Base-by-base conservation (phyloP, 177 flowering plant genomes). In the Vitis hybrid region DNA sequence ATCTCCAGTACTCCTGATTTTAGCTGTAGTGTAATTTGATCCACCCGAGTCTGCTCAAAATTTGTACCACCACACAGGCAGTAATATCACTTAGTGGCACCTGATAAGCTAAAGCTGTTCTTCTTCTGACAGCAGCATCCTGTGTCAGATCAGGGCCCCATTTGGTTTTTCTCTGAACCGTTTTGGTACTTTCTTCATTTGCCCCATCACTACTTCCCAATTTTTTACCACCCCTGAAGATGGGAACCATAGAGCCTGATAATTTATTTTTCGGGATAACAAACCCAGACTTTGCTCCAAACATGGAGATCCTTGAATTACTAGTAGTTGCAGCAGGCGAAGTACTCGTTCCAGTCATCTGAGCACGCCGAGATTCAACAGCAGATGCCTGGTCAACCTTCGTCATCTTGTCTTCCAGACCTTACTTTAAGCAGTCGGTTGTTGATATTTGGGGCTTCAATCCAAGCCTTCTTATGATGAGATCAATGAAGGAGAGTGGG, bases 1-100 rank as follows among this genome's bases (percentile, higher is more conserved):
- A 57, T 67, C 58, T 81, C 85, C 64, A 71, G 56, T 32, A 32
- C 60, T 78, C 88, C 90, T 0, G 79, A 76, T 64, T 83, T 82
- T 69, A 96, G 83, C 72, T 79, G 93, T 69, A 80, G 78, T n/a
- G 87, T 74, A 50, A 96, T 93, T 86, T 93, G 99, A 72, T 90
- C 89, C 74, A 91, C 81, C 74, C 99, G 89, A 87, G 93, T 88
- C 99, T 96, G 97, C 87, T 81, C 93, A 91, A 90, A 94, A 87
- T 83, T 81, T 77, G 80, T 89, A 70, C 85, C 91, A 90, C 88
- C 91, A 88, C 73, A 90, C 75, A 91, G 90, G 89, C 74, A 90
- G 91, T 83, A 86, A 84, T 83, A 85, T 91, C 93, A 91, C 89
- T 91, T 81, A 91, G 76, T 84, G 83, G 84, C 86, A 87, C 89